Evolutionary conservation across 148 eudicot species (phyloP).

Genomic region (Tetragonia tetragonoides): DNA sequence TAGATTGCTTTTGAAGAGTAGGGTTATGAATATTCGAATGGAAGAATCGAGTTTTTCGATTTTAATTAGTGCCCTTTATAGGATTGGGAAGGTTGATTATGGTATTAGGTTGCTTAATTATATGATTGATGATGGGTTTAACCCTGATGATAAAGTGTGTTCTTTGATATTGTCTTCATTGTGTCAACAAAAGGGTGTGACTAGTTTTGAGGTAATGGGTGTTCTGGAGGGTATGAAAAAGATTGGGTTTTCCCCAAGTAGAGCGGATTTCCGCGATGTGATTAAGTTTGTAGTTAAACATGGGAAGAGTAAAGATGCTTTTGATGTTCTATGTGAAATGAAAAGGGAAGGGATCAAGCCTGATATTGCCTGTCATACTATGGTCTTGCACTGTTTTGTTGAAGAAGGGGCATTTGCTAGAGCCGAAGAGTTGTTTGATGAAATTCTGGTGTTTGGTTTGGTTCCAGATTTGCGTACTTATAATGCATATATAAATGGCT

Average conservation of each 20-base stretch:
- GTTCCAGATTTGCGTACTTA: constrained; percentile 54
- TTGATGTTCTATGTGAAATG: constrained; percentile 45
- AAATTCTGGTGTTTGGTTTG: constrained; percentile 59
- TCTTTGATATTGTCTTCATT: constrained; percentile 41
- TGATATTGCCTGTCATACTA: constrained; percentile 41
- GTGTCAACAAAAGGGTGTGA: constrained; percentile 33
- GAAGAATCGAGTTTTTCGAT: constrained; percentile 47
- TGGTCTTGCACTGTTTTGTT: constrained; percentile 44
- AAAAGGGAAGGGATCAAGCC: constrained; percentile 46
- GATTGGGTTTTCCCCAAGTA: constrained; percentile 38
- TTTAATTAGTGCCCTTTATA: constrained; percentile 52
- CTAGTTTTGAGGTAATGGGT: constrained; percentile 30
- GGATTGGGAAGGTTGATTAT: constrained; percentile 41
- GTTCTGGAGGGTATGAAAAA: constrained; percentile 41
- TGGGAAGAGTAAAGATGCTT: constrained; percentile 44
- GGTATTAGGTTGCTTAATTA: constrained; percentile 45
- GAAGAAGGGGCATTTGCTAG: constrained; percentile 28
- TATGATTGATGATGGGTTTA: constrained; percentile 43
- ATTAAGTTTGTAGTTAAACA: constrained; percentile 41
- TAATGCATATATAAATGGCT: constrained; percentile 47
- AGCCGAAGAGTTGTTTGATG: constrained; percentile 62
- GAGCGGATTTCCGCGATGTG: constrained; percentile 50
- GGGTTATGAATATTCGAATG: constrained; percentile 42
- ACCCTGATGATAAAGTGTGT: constrained; percentile 33
- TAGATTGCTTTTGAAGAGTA: constrained; percentile 42